phyloP scores from a whole-genome alignment of 2,329 filamentous ascomycete species.

The Sclerotinia trifoliorum region DNA sequence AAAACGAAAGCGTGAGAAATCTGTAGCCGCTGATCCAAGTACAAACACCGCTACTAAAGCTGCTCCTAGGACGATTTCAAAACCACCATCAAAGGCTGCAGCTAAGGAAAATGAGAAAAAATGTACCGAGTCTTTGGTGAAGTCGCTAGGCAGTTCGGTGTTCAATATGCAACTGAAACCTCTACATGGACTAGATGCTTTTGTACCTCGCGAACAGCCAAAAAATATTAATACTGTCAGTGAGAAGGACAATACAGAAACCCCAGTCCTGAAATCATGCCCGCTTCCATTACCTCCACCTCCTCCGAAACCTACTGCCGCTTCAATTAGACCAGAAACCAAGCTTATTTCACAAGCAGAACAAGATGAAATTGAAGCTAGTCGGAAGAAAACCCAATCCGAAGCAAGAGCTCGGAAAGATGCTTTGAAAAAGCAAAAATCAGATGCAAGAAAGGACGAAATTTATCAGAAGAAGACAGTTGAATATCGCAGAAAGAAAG shows the following conservation, averaged over 20 bases:
- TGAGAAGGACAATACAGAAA: not conserved
- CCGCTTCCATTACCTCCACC: not conserved
- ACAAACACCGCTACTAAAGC: not conserved
- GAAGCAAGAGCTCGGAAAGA: conserved; percentile 1
- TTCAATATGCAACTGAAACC: not conserved
- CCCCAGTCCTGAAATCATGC: not conserved
- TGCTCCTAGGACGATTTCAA: not conserved
- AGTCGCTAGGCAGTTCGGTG: not conserved
- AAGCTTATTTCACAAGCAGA: conserved; percentile 18
- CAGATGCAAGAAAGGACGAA: not conserved
- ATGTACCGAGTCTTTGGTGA: not conserved
- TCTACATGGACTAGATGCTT: not conserved
- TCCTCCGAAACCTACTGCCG: not conserved
- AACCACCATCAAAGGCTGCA: not conserved
- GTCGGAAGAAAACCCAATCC: not conserved
- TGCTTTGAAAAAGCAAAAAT: not conserved
- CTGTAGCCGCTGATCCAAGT: not conserved
- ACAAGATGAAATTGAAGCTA: not conserved
- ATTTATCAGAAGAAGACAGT: not conserved
- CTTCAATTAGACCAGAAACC: not conserved
- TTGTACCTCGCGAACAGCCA: not conserved
- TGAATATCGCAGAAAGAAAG: not conserved
- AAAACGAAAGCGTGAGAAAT: not conserved
- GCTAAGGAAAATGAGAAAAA: conserved; percentile 1
- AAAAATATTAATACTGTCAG: no score